Conservation (phyloP, 176 grass and related monocot species). For the Pontederia crassipes region DNA sequence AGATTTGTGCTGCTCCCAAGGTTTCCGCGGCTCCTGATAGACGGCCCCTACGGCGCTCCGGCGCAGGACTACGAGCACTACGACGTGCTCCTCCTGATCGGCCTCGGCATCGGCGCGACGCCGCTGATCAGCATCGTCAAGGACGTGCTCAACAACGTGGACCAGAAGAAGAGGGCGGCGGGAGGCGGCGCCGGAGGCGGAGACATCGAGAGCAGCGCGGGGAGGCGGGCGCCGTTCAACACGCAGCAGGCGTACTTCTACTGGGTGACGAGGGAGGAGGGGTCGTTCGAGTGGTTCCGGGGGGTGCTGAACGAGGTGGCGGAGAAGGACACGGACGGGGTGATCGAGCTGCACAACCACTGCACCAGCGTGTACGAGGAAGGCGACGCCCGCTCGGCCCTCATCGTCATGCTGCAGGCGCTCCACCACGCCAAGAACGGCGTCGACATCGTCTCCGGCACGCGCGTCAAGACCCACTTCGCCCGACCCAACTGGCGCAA, state of each 20-base stretch:
- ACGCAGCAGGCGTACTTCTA: conserved; percentile 89
- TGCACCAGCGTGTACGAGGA: conserved; percentile 90
- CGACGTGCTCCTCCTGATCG: conserved; percentile 7
- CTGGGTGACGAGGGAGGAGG: conserved; percentile 91
- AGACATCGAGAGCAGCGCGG: not conserved
- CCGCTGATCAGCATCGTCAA: conserved; percentile 17
- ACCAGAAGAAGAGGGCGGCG: not conserved
- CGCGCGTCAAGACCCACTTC: conserved; percentile 81
- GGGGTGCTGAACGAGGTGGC: conserved; percentile 95
- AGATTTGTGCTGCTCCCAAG: not conserved
- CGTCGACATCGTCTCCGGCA: conserved; percentile 78
- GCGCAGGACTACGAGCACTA: conserved; percentile 14
- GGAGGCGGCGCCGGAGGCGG: not conserved
- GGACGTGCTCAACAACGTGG: conserved; percentile 14
- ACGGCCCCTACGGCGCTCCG: conserved; percentile 13
- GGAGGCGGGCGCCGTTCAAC: conserved; percentile 27
- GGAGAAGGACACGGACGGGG: conserved; percentile 64
- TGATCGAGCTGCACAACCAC: conserved; percentile 92
- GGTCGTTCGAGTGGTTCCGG: conserved; percentile 90
- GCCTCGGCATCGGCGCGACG: conserved; percentile 9
- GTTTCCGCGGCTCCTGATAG: conserved; percentile 3
- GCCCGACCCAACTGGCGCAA: conserved; percentile 87
- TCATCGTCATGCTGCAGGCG: conserved; percentile 90
- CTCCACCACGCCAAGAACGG: conserved; percentile 85
- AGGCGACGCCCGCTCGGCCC: conserved; percentile 79